Evolutionary conservation across 495 filamentous ascomycete species (phyloP), one percentile per base, ranked within the genome.

Genomic region (Aspergillus sclerotioniger): DNA sequence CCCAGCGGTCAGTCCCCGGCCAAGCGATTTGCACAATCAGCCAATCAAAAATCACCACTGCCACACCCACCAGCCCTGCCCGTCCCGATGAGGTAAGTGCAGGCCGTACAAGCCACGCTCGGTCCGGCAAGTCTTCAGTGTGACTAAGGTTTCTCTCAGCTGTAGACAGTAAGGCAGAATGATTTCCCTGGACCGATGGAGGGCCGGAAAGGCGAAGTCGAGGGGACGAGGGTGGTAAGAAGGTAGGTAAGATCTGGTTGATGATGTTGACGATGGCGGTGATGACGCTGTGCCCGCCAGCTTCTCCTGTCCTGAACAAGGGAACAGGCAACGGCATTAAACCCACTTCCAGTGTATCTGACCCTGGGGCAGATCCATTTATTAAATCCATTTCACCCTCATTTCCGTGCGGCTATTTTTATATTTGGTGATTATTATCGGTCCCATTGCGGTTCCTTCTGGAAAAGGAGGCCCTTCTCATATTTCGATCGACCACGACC

Each of bases 41-140:
- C 37, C 37, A 41, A 2, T 41, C 37, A 41, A 13, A n/a, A 41
- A n/a, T 1, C 1, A 41, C 10, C 37, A 15, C n/a, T 49, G 17
- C 37, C 53, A 60, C 56, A 56, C 53, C 58, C 58, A 60, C 58
- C 55, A 31, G 8, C 39, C 48, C 13, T 51, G 28, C 41, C 29
- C 28, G 41, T 28, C 41, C 29, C 35, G 31, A 28, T 43, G 21
- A 10, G 49, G 17, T 33, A 32, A 31, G 28, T 51, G 16, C 29
- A 15, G 48, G 8, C 28, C 28, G 29, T 32, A 51, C 32, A 32
- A 31, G 28, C 32, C 16, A 51, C 29, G 21, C 16, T 28, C 15
- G 35, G 35, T 12, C 9, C 35, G 3, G 35, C 35, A 39, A 13
- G 28, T 28, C 29, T 51, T 28, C 32, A 31, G 28, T 7, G 13